Evolutionary conservation across 2,329 filamentous ascomycete species (phyloP).

Genomic region (Alternaria sp.): DNA sequence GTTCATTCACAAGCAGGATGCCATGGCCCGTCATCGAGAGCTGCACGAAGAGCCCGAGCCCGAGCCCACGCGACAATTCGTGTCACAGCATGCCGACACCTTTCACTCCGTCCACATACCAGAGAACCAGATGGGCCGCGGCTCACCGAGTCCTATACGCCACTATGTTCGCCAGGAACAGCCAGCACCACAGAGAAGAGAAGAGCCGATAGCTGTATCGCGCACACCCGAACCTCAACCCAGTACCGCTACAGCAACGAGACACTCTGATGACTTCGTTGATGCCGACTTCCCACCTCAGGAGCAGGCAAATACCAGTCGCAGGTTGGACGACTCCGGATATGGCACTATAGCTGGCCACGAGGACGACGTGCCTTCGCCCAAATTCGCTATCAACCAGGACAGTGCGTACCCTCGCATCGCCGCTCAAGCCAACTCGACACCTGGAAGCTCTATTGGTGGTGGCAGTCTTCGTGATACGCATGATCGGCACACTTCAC

Average conservation of each 20-base stretch:
- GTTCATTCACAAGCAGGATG: constrained; percentile 46
- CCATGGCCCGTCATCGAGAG: constrained; percentile 42
- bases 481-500: constrained; percentile 46
- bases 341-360: constrained; percentile 10
- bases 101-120: constrained; percentile 14
- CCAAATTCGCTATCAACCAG: constrained; percentile 30
- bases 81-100: constrained; percentile 25
- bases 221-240: constrained; percentile 3
- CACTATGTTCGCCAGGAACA: constrained; percentile 17
- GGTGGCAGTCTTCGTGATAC: constrained; percentile 27
- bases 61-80: constrained; percentile 25
- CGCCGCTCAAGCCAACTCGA: constrained; percentile 8
- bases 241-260: constrained; percentile 14
- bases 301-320: constrained; percentile 27
- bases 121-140: constrained; percentile 13
- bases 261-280: constrained; percentile 52
- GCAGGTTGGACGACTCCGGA: constrained; percentile 19
- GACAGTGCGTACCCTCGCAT: constrained; percentile 37
- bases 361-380: constrained; percentile 19
- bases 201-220: constrained; percentile 15
- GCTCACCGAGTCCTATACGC: constrained; percentile 28
- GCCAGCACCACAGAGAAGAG: constrained; percentile 14
- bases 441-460: constrained; percentile 12
- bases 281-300: constrained; percentile 46
- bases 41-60: constrained; percentile 35